Evolutionary conservation across 1,284 basidiomycete species (phyloP), one percentile per base, ranked within the genome.

Genomic region (Melampsora americana): DNA sequence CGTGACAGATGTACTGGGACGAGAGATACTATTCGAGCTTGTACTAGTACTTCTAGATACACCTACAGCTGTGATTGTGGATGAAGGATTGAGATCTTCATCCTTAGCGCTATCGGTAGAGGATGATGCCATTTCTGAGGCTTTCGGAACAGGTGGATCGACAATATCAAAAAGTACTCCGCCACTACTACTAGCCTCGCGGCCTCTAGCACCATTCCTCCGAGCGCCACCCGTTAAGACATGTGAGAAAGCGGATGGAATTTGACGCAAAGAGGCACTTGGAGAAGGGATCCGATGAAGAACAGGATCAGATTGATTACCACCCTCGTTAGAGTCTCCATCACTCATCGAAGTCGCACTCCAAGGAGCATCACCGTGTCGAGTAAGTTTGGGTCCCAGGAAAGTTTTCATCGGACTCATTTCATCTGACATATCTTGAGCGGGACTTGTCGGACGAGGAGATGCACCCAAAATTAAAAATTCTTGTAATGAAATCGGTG

Each of bases 1-100:
- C 5, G 60, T 32, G 20, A 26, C 60, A 7, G 60, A 30, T 35
- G 32, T 30, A 28, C 28, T 62, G 4, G 60, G 4, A 20, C 6
- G 60, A 62, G 60, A 32, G 5, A 28, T 56, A 56, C 53, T 56
- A 56, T 56, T 56, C n/a, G 53, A 56, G 9, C 32, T 62, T 62
- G 7, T 26, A 62, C 28, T 30, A 18, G 60, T 4, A 35, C 5
- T 56, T 56, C 53, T 56, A 7, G 60, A 35, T 62, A 62, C 11
- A 32, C 60, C 32, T 18, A 62, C 5, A 18, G 23, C n/a, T 4
- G 35, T 5, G n/a, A 18, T 56, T 32, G 60, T 32, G 2, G 60
- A 62, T 28, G 32, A 62, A 35, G 28, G 4, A 35, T 62, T 62
- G 60, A 35, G 32, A 20, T 20, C 18, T 12, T 62, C 60, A 20